These are phyloP conservation scores for Acacia crassicarpa DNA, from an alignment of 306 rosid genomes.

Conservation along the genomic window DNA sequence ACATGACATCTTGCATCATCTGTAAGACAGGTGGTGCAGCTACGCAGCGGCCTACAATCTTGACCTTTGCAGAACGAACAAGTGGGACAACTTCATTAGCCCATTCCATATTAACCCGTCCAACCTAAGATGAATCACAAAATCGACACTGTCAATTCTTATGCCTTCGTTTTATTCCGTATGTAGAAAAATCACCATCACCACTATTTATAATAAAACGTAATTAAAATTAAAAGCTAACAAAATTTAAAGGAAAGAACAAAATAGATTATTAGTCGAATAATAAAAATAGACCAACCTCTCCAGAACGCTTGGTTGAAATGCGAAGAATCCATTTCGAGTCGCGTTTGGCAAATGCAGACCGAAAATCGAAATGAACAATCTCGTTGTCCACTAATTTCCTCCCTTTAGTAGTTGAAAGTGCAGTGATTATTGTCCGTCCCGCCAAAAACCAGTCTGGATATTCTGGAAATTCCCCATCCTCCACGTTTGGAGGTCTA, in stretches of 20 bases:
- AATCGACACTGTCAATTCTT: neutral
- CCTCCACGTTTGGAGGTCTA: conserved; percentile 46
- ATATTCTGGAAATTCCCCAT: conserved; percentile 68
- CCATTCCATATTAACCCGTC: conserved; percentile 91
- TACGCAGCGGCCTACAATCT: conserved; percentile 62
- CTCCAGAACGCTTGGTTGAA: conserved; percentile 79
- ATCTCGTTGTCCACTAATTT: conserved; percentile 78
- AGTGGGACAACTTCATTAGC: conserved; percentile 67
- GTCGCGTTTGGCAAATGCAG: conserved; percentile 29
- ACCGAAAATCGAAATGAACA: conserved; percentile 55
- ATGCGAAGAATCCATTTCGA: conserved; percentile 66
- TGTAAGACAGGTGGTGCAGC: conserved; percentile 57
- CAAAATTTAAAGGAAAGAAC: neutral
- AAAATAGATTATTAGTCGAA: no score
- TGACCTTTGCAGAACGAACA: conserved; percentile 55
- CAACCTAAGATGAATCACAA: conserved; percentile 51
- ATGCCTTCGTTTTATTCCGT: neutral
- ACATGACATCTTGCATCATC: conserved; percentile 70
- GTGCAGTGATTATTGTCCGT: conserved; percentile 54
- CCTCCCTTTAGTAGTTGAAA: conserved; percentile 68
- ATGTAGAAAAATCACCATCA: neutral
- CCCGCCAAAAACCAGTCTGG: conserved; percentile 68
- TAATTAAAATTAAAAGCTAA: neutral
- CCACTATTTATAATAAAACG: neutral
- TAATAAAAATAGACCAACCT: conserved; percentile 30